Conservation (phyloP, 148 eudicot species). For the Arbutus unedo region DNA sequence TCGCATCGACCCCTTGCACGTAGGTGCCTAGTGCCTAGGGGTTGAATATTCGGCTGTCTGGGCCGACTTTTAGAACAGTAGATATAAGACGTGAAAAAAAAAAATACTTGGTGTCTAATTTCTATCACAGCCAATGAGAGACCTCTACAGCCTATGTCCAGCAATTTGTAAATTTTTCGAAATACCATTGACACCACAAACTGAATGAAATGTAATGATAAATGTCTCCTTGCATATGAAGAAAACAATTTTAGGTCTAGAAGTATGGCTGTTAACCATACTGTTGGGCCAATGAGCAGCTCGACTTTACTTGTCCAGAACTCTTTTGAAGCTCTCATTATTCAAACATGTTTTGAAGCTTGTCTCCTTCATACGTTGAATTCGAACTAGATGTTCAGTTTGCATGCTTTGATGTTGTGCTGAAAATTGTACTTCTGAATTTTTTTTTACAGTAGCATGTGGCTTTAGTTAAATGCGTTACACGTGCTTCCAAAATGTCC, state of each 20-base stretch:
- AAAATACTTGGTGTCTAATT: not conserved
- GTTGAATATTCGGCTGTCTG: too few relatives aligned
- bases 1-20: too few relatives aligned
- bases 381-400: not conserved
- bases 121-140: not conserved
- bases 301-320: not conserved
- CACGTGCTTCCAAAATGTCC: not conserved
- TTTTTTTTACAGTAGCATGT: not conserved
- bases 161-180: not conserved
- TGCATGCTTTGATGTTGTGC: not conserved
- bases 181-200: not conserved
- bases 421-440: not conserved
- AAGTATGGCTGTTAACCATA: not conserved
- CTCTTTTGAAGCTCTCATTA: not conserved
- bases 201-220: not conserved
- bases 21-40: too few relatives aligned
- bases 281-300: not conserved
- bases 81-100: not conserved
- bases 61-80: not conserved
- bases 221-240: not conserved
- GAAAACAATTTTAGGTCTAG: not conserved
- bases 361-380: not conserved
- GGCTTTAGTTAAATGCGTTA: not conserved
- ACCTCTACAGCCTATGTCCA: not conserved
- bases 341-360: not conserved